Evolutionary conservation across 2,329 filamentous ascomycete species (phyloP).

Genomic region (Graphiopsis chlorocephala): DNA sequence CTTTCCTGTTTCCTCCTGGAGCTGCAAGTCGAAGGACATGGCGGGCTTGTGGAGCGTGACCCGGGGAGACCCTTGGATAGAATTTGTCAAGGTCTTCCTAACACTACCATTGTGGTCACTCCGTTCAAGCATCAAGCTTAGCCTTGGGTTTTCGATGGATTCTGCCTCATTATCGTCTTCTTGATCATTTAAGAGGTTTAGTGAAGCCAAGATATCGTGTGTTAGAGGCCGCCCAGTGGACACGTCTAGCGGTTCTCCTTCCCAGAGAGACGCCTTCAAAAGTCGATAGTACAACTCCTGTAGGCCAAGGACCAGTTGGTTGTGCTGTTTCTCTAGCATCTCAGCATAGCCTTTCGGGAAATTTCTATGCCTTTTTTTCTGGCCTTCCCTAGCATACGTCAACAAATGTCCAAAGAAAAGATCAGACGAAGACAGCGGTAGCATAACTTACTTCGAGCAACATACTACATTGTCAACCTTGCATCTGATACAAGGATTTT

Average conservation of each 20-base stretch:
- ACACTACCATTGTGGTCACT: not conserved
- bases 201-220: constrained; percentile 60
- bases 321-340: constrained; percentile 65
- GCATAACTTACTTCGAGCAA: not conserved
- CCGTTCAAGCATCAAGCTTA: not conserved
- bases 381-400: not conserved
- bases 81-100: not conserved
- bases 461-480: not conserved
- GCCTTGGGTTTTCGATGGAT: constrained; percentile 54
- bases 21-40: not conserved
- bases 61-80: too few species aligned
- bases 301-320: constrained; percentile 58
- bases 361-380: constrained; percentile 44
- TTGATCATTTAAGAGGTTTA: constrained; percentile 60
- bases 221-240: constrained; percentile 54
- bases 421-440: too few species aligned
- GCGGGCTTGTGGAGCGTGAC: not conserved
- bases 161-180: constrained; percentile 59
- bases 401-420: not conserved
- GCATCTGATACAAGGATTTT: constrained; percentile 52
- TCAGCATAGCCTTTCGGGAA: constrained; percentile 66
- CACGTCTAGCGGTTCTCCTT: constrained; percentile 52
- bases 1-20: not conserved
- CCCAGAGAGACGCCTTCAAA: constrained; percentile 54
- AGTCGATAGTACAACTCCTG: constrained; percentile 58